Evolutionary conservation across 257 asterid genomes (phyloP).

Genomic region (Solanum phureja): DNA sequence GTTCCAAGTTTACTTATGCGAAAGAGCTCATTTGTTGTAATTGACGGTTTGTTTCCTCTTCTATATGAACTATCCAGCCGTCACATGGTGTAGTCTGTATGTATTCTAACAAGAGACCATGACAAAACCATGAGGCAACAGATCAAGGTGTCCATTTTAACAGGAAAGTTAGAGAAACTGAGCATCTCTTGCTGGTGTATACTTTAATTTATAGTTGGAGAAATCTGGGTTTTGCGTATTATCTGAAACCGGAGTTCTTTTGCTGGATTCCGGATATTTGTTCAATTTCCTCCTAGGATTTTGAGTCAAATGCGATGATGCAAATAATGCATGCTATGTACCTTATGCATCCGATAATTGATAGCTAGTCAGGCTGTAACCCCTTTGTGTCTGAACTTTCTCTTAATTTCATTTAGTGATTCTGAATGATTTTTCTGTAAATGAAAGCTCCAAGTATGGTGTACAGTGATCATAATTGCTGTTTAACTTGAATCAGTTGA

Average conservation of each 20-base stretch:
- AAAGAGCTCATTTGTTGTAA: background rate
- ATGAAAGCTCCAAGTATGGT: background rate
- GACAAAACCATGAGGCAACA: background rate
- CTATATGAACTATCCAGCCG: background rate
- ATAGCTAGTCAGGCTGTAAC: background rate
- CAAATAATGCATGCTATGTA: background rate
- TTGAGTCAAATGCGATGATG: background rate
- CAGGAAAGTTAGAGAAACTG: background rate
- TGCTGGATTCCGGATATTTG: background rate
- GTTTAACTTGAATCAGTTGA: conserved; percentile 4
- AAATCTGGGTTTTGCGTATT: background rate
- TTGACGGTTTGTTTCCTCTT: background rate
- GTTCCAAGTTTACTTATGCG: background rate
- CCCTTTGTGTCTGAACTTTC: background rate
- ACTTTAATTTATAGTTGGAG: background rate
- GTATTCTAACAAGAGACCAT: background rate
- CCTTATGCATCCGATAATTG: background rate
- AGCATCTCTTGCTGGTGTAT: background rate
- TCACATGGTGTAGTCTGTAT: background rate
- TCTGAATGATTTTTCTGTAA: background rate
- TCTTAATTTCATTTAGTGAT: background rate
- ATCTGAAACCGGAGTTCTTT: background rate
- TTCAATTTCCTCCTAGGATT: background rate
- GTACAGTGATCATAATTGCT: background rate
- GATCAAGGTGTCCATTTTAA: background rate